These are phyloP conservation scores for Amanita molliuscula DNA, from an alignment of 768 basidiomycete species.

Conservation along the genomic window DNA sequence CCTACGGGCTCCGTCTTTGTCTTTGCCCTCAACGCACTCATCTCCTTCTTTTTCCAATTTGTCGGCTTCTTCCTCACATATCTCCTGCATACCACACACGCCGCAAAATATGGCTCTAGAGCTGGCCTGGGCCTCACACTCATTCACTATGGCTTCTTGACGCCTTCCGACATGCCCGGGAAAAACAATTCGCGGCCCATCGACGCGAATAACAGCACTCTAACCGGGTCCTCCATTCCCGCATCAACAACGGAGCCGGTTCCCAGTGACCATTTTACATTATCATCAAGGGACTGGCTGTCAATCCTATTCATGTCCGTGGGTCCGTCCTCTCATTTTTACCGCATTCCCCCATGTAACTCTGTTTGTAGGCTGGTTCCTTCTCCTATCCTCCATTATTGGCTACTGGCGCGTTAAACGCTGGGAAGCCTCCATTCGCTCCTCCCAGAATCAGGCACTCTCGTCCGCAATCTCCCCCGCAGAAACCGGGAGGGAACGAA, in stretches of 20 bases:
- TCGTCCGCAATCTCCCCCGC: not conserved
- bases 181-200: not conserved
- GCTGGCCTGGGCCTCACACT: slow-evolving; percentile 93
- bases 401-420: slow-evolving; percentile 80
- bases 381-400: slow-evolving; percentile 74
- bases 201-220: not conserved
- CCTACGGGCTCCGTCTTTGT: slow-evolving; percentile 68
- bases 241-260: slow-evolving; percentile 14
- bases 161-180: slow-evolving; percentile 26
- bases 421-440: slow-evolving; percentile 67
- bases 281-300: slow-evolving; percentile 74
- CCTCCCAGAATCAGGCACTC: slow-evolving; percentile 23
- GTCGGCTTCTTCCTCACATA: slow-evolving; percentile 90
- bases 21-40: slow-evolving; percentile 72
- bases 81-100: slow-evolving; percentile 85
- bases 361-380: slow-evolving; percentile 65
- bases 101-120: slow-evolving; percentile 87
- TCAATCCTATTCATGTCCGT: slow-evolving; percentile 88
- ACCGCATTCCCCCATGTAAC: not conserved
- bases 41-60: slow-evolving; percentile 96
- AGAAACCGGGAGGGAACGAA: slow-evolving; percentile 37
- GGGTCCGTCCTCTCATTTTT: slow-evolving; percentile 29
- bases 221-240: slow-evolving; percentile 10
- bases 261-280: slow-evolving; percentile 19
- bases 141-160: slow-evolving; percentile 85